A percentile compares a stretch with the other conserved stretches of the same genome.
Evolutionary conservation across 2,329 filamentous ascomycete species (phyloP).

Genomic region (Cladosporium sp.): DNA sequence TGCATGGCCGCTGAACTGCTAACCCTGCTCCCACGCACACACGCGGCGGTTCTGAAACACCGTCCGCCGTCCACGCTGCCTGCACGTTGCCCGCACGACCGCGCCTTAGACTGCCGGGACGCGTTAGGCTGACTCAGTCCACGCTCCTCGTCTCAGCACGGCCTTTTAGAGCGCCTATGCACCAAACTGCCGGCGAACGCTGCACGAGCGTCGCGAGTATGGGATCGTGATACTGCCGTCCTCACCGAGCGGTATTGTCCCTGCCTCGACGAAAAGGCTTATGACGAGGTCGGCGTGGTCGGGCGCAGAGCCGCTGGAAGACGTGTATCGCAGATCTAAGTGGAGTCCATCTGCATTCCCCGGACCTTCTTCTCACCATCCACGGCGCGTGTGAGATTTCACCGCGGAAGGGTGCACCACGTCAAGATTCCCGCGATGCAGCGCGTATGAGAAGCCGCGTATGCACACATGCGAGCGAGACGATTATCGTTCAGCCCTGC

Average conservation of each 20-base stretch:
- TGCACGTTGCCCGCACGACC: slow-evolving; percentile 11
- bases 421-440: not conserved
- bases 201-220: too few relatives aligned
- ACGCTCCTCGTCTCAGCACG: not conserved
- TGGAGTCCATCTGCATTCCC: slow-evolving; percentile 1
- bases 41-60: slow-evolving; percentile 5
- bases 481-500: not conserved
- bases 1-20: not conserved
- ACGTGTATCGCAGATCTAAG: not conserved
- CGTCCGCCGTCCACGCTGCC: not conserved
- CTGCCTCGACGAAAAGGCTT: too few relatives aligned
- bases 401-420: not conserved
- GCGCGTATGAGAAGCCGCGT: not conserved
- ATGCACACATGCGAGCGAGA: slow-evolving; percentile 3
- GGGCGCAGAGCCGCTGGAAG: not conserved
- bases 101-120: not conserved
- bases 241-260: too few relatives aligned
- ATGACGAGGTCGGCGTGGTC: not conserved
- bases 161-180: not conserved
- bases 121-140: slow-evolving; percentile 6
- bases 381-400: slow-evolving; percentile 2
- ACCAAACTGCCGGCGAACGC: too few relatives aligned
- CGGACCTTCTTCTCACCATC: not conserved
- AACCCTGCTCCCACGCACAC: not conserved
- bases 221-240: too few relatives aligned